These are phyloP conservation scores for Hemileccinum rubropunctum DNA, from an alignment of 768 basidiomycete genomes.

Conservation along the genomic window DNA sequence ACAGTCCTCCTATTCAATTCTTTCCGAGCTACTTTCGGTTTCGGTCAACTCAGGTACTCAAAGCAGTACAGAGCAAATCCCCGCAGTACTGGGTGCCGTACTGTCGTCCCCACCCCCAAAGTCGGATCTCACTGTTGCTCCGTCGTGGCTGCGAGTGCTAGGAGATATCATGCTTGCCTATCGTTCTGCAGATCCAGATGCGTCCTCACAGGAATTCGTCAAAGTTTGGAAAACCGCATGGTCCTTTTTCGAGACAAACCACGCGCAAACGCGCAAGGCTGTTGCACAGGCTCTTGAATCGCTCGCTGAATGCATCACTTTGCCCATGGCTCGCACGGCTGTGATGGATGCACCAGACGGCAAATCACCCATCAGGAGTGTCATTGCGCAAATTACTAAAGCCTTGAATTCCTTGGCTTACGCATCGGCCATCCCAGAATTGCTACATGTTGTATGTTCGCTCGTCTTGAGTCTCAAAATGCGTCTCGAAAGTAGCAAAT, in stretches of 20 bases:
- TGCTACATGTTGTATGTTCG: slow-evolving; percentile 71
- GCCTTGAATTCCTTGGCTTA: slow-evolving; percentile 73
- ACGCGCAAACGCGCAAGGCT: slow-evolving; percentile 57
- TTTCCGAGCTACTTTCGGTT: slow-evolving; percentile 73
- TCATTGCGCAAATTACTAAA: slow-evolving; percentile 61
- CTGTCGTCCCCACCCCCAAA: slow-evolving; percentile 68
- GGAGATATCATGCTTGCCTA: slow-evolving; percentile 72
- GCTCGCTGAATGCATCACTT: slow-evolving; percentile 69
- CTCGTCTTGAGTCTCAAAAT: slow-evolving; percentile 62
- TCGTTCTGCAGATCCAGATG: slow-evolving; percentile 45
- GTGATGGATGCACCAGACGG: slow-evolving; percentile 42
- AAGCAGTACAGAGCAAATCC: slow-evolving; percentile 51
- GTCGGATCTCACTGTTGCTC: slow-evolving; percentile 61
- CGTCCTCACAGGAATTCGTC: slow-evolving; percentile 51
- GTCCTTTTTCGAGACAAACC: slow-evolving; percentile 73
- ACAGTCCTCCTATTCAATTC: slow-evolving; percentile 80
- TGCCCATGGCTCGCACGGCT: slow-evolving; percentile 54
- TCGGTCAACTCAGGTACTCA: slow-evolving; percentile 49
- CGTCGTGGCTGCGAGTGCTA: slow-evolving; percentile 78
- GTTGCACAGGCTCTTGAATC: slow-evolving; percentile 61
- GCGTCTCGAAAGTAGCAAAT: slow-evolving; percentile 37
- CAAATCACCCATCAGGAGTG: slow-evolving; percentile 56
- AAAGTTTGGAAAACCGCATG: slow-evolving; percentile 75
- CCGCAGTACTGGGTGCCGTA: slow-evolving; percentile 62
- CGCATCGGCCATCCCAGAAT: slow-evolving; percentile 73